Evolutionary conservation across 2,329 filamentous ascomycete genomes (phyloP), one percentile per base, ranked within the genome.

Genomic region (Epichloe gansuensis): DNA sequence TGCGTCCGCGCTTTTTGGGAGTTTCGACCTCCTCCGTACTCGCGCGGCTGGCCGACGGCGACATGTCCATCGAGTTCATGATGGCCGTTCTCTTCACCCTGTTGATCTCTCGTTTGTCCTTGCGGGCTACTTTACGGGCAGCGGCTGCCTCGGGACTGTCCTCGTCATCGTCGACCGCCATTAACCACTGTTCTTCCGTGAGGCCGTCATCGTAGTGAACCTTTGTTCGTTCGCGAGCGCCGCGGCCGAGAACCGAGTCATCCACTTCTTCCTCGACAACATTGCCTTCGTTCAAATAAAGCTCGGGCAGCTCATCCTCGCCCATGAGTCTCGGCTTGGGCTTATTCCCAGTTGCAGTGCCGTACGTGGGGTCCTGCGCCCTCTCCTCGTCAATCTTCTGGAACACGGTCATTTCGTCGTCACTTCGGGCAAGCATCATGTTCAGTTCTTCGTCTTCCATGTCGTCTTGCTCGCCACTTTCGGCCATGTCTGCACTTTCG

Each of bases 371-470:
- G 46, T 81, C 81, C 55, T 72, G 79, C 9, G 71, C 61, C 53
- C 93, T 81, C 54, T 94, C 82, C 53, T 82, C 79, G 59, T 98
- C 93, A 55, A 98, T 80, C 59, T 84, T 73, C 63, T 89, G 87
- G 79, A 98, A 98, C 1, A 82, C 63, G 5, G 56, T 55, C 21
- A 97, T 69, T 66, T 98, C 93, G 0, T 84, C 75, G 8, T 96
- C 91, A 44, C 76, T 89, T 58, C 93, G 87, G 55, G 93, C 90
- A 71, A 97, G 85, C 55, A 98, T 87, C 73, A 93, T 76, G 64
- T 98, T 98, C 58, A 98, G 74, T 65, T 98, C 93, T 54, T 98
- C 93, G 58, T 98, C 93, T 59, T 98, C 93, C 87, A 97, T 95
- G 68, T 98, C 93, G 54, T 96, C 90, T 62, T 94, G 87, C 57